Percentiles rank a stretch among this genome's conserved stretches.
These are phyloP conservation scores for Paramecium sexaurelia DNA, from an alignment of 73 alveolate genomes.

Conservation along the genomic window DNA sequence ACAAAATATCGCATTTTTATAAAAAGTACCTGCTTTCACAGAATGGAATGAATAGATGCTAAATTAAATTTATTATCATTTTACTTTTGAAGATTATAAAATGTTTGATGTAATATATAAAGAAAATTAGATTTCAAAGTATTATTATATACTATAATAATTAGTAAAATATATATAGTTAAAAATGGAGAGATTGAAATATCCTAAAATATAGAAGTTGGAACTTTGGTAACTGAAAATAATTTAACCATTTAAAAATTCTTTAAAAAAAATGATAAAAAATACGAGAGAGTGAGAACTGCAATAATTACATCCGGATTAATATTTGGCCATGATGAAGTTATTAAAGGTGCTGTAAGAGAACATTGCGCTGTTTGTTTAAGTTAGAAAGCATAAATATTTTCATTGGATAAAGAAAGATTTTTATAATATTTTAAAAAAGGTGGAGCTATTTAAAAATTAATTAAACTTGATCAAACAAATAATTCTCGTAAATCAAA, in stretches of 20 bases:
- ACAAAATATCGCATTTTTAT: not conserved
- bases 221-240: not conserved
- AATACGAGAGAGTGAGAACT: slow-evolving; percentile 38
- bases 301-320: not conserved
- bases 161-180: slow-evolving; percentile 7
- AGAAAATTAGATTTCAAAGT: slow-evolving; percentile 21
- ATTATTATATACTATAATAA: not conserved
- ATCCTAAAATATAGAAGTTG: slow-evolving; percentile 24
- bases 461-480: not conserved
- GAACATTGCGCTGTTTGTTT: not conserved
- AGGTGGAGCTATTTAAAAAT: slow-evolving; percentile 15
- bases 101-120: slow-evolving; percentile 28
- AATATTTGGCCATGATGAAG: slow-evolving; percentile 37
- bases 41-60: slow-evolving; percentile 58
- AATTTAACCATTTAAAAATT: slow-evolving; percentile 13
- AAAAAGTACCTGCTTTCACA: not conserved
- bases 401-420: slow-evolving; percentile 44
- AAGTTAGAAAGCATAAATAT: not conserved
- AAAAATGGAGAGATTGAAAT: slow-evolving; percentile 40
- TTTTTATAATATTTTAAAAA: not conserved
- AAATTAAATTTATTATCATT: slow-evolving; percentile 40
- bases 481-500: not conserved
- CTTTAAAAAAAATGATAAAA: slow-evolving; percentile 25
- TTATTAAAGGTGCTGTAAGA: not conserved
- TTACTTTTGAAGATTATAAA: slow-evolving; percentile 27